Evolutionary conservation across 345 rosid species (phyloP), one percentile per base, ranked within the genome.

Genomic region (Gynandropsis gynandra): DNA sequence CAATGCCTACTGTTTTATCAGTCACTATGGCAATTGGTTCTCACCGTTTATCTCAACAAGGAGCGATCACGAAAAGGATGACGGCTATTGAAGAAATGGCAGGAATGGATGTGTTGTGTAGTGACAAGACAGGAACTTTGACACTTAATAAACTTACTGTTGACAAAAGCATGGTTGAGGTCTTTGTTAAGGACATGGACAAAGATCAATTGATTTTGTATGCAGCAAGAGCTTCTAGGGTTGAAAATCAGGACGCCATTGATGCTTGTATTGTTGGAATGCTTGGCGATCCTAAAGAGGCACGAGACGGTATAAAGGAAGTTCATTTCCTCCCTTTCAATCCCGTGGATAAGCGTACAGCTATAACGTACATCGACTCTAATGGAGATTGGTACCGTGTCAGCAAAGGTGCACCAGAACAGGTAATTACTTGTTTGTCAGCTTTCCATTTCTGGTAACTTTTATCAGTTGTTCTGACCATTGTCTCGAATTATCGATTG

Each of bases 41-140:
- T 29, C 95, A 82, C 68, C 70, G 87, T 20, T 80, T 85, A 37
- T 80, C 95, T 0, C 63, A 85, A 58, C 95, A 85, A 76, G 95
- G 89, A 42, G 87, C 95, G 51, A 82, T 85, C 57, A 80, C 95
- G 34, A 85, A 85, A 74, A 73, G 95, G 63, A 85, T 85, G 95
- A 85, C 95, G 7, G 87, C 95, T 24, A 85, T 85, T 7, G 95
- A 85, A 73, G 95, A 85, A 62, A 85, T 85, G 95, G 89, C 95
- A 29, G 95, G 95, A 40, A 85, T 85, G 87, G 87, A 85, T 67
- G 95, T 85, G 14, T 69, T 81, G 16, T 85, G 95, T 31, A 82
- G 95, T 59, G 95, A 85, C 69, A 85, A 85, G 74, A 85, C 95
- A 10, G 87, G 95, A 46, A 85, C 95, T 54, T 89, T 85, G 16